These are phyloP conservation scores for Exophiala sp. DNA, from an alignment of 2,329 filamentous ascomycete species.

Conservation along the genomic window DNA sequence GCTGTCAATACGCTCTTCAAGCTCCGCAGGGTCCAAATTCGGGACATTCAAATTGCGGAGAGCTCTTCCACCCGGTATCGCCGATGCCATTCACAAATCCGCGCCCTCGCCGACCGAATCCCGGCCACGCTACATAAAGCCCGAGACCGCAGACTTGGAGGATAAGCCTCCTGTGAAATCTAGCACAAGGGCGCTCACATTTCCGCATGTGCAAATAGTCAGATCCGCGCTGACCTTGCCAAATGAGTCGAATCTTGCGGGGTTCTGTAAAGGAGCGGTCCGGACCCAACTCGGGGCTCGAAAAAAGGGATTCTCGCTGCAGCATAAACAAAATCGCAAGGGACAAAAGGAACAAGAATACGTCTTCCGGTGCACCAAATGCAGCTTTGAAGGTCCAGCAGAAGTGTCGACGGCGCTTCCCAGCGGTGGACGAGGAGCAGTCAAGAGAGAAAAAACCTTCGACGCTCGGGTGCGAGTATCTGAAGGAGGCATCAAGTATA, in stretches of 20 bases:
- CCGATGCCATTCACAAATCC: constrained; percentile 17
- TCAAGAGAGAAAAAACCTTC: constrained; percentile 26
- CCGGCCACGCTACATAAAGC: constrained; percentile 20
- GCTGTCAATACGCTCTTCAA: constrained; percentile 19
- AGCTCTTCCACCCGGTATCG: constrained; percentile 19
- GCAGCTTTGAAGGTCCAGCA: constrained; percentile 39
- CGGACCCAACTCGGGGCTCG: constrained; percentile 33
- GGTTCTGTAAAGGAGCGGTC: constrained; percentile 38
- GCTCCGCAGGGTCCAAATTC: constrained; percentile 15
- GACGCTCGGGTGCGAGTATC: constrained; percentile 31
- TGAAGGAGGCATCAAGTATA: constrained; percentile 38
- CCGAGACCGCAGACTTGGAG: constrained; percentile 1
- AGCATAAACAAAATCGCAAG: constrained; percentile 30
- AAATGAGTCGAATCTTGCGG: constrained; percentile 34
- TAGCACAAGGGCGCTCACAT: constrained; percentile 8
- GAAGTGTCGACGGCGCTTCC: constrained; percentile 21
- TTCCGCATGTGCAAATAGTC: constrained; percentile 10
- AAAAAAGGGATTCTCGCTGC: constrained; percentile 33
- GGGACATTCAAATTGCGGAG: constrained; percentile 14
- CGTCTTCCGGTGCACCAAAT: constrained; percentile 39
- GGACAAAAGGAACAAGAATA: constrained; percentile 31
- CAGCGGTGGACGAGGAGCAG: constrained; percentile 22
- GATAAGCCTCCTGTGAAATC: constrained; percentile 11
- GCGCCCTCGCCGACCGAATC: constrained; percentile 4
- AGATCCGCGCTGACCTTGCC: constrained; percentile 30